Evolutionary conservation across 78 protist genomes (phyloP).

Genomic region (Cavenderia fasciculata): DNA sequence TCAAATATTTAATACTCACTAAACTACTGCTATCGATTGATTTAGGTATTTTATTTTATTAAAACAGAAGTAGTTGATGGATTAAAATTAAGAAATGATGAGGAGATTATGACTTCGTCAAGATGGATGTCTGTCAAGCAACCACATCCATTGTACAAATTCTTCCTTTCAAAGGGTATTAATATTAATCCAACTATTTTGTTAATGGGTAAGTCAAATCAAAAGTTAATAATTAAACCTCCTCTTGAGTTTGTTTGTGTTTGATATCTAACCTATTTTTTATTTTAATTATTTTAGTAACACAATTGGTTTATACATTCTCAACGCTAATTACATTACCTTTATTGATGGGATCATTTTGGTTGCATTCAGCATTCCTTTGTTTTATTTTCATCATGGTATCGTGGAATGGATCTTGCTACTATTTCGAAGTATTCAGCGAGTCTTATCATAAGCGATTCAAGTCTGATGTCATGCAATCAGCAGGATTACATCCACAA

Average conservation of each 20-base stretch:
- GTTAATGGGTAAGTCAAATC: constrained; percentile 46
- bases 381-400: constrained; percentile 38
- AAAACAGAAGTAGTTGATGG: constrained; percentile 81
- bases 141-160: constrained; percentile 80
- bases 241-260: background rate
- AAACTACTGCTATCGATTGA: background rate
- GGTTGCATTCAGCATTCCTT: constrained; percentile 55
- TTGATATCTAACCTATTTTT: background rate
- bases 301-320: constrained; percentile 69
- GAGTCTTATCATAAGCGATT: constrained; percentile 68
- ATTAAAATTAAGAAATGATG: constrained; percentile 52
- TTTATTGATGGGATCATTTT: constrained; percentile 34
- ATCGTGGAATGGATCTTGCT: constrained; percentile 82
- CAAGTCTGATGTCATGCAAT: constrained; percentile 11
- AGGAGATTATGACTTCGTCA: constrained; percentile 61
- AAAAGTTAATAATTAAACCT: background rate
- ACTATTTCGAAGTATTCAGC: constrained; percentile 83
- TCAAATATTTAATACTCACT: background rate
- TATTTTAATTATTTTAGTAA: background rate
- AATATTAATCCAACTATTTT: constrained; percentile 33
- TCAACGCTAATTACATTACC: constrained; percentile 45
- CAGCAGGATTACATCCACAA: background rate
- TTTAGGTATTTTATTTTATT: constrained; percentile 71
- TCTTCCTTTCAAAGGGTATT: constrained; percentile 28
- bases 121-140: constrained; percentile 84